Evolutionary conservation across 2,329 filamentous ascomycete genomes (phyloP), one percentile per base, ranked within the genome.

Genomic region (Fusarium tuaranense): DNA sequence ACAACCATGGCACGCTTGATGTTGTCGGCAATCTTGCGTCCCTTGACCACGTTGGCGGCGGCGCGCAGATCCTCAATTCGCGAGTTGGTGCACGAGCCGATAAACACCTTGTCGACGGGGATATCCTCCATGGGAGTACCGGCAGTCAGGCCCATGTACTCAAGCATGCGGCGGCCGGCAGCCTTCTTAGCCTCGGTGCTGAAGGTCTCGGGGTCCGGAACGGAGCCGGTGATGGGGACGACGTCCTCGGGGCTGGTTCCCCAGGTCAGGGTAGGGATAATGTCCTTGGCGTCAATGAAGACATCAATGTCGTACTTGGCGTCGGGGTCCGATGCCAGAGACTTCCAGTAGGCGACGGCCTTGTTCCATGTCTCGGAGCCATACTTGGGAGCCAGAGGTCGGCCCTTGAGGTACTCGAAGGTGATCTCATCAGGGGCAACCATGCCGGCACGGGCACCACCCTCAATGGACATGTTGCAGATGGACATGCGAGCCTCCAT

Each of bases 401-500:
- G 92, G 78, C 93, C 94, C 87, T 97, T 97, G 80, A 99, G 93
- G 82, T 98, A 99, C 76, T 97, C 94, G 78, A 98, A 98, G 32
- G 97, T 98, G 68, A 88, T 93, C 81, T 98, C 93, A 80, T 99
- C 97, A 7, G 97, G 97, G 12, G 97, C 97, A 69, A 99, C 92
- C 95, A 99, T 97, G 76, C 97, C 97, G 70, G 96, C 96, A 85
- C 97, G 91, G 58, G 97, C 97, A 84, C 97, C 97, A 77, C 89
- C 97, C 87, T 99, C 97, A 78, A 98, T 98, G 16, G 95, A 95
- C 97, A 98, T 98, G 87, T 99, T 99, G 88, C 97, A 98, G 83
- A 99, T 97, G 73, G 95, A 98, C 97, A 99, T 98, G 77, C 97
- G 92, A 51, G 96, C 97, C 85, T 98, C 97, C 91, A 99, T 98